These are phyloP conservation scores for Asterella californica DNA, from an alignment of 225 moss, liverwort and hornwort species.

Conservation along the genomic window DNA sequence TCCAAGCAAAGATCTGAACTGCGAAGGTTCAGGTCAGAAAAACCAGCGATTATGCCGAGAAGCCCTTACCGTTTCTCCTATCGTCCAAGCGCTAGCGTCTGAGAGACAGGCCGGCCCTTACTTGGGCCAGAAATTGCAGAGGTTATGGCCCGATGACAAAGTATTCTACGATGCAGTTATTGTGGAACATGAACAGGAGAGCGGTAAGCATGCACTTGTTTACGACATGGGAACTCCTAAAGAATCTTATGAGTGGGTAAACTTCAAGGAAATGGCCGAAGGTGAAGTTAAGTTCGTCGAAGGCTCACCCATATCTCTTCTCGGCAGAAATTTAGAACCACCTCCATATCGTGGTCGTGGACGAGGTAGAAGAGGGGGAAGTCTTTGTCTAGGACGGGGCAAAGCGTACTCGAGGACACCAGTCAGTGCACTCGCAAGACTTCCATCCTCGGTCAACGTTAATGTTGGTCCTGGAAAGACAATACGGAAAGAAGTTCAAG, in stretches of 20 bases:
- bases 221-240: constrained; percentile 27
- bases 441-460: no score
- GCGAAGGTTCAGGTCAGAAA: background rate
- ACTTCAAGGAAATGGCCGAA: constrained; percentile 15
- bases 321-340: background rate
- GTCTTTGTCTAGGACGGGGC: background rate
- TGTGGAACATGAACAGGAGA: constrained; percentile 19
- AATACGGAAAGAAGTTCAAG: background rate
- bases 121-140: background rate
- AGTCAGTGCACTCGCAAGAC: background rate
- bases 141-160: background rate
- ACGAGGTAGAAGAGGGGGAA: background rate
- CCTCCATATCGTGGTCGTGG: background rate
- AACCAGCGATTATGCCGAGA: background rate
- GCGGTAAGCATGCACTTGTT: constrained; percentile 20
- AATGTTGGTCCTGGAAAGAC: background rate
- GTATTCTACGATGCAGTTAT: constrained; percentile 30
- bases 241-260: constrained; percentile 26
- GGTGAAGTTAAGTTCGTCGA: background rate
- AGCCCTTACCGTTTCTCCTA: background rate
- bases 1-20: constrained; percentile 14
- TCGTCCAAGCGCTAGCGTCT: no score
- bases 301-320: background rate
- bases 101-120: no score
- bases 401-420: background rate